Conservation (phyloP, 2,329 filamentous ascomycete species). For the Penicillium sp. region DNA sequence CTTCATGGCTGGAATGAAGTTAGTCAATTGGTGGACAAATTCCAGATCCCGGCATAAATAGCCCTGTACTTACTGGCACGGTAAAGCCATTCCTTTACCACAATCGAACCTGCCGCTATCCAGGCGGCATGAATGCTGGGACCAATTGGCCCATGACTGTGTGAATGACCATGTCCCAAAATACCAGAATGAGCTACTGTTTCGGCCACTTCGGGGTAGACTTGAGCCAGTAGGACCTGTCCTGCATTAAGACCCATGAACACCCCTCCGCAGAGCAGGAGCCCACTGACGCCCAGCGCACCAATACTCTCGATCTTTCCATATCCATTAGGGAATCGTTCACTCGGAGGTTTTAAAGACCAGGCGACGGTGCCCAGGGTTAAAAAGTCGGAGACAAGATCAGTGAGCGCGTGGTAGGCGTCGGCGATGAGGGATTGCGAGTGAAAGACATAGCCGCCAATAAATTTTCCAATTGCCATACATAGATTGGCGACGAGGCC, state of each 20-base stretch:
- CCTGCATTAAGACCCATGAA: conserved; percentile 85
- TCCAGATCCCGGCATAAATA: not conserved
- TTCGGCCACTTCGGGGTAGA: conserved; percentile 65
- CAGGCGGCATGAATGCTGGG: conserved; percentile 93
- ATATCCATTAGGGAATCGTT: conserved; percentile 84
- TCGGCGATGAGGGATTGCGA: conserved; percentile 91
- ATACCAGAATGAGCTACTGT: conserved; percentile 41
- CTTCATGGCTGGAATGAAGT: conserved; percentile 71
- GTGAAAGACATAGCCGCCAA: conserved; percentile 91
- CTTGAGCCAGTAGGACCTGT: conserved; percentile 68
- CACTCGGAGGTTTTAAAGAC: conserved; percentile 80
- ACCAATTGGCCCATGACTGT: conserved; percentile 58
- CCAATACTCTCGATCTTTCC: conserved; percentile 98
- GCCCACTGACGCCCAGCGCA: conserved; percentile 85
- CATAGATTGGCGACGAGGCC: conserved; percentile 84
- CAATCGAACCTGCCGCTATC: conserved; percentile 85
- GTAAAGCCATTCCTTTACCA: conserved; percentile 96
- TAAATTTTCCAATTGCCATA: conserved; percentile 91
- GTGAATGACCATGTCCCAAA: conserved; percentile 58
- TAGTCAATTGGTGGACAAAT: conserved; percentile 5
- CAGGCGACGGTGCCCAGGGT: conserved; percentile 93
- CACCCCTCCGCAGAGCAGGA: conserved; percentile 82
- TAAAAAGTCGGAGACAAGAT: conserved; percentile 90
- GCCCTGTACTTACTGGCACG: conserved; percentile 75
- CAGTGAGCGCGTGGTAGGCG: conserved; percentile 91